Percentiles rank a stretch among this genome's conserved stretches.
These are phyloP conservation scores for Silene noctiflora DNA, from an alignment of 179 eudicot species.

Conservation along the genomic window DNA sequence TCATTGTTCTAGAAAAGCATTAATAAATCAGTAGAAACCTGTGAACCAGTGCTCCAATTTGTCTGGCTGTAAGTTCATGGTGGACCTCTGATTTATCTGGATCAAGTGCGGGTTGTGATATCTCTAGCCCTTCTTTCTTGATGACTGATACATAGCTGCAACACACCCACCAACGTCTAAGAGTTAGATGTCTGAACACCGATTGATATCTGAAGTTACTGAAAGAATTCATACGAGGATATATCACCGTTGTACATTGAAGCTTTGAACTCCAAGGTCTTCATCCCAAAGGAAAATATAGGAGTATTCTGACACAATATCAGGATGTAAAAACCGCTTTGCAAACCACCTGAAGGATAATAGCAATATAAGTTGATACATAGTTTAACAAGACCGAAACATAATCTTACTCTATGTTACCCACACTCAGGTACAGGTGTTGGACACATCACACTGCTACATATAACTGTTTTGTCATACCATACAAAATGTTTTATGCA, in stretches of 20 bases:
- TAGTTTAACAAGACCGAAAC: no score
- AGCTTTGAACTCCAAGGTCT: constrained; percentile 67
- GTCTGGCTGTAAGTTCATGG: constrained; percentile 57
- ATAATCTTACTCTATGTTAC: no score
- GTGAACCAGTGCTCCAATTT: constrained; percentile 43
- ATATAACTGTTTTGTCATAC: no score
- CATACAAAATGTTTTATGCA: no score
- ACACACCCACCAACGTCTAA: not conserved
- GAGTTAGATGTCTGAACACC: constrained; percentile 11
- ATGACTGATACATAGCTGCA: constrained; percentile 56
- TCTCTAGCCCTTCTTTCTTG: constrained; percentile 56
- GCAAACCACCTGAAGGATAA: constrained; percentile 68
- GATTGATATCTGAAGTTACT: not conserved
- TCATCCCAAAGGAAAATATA: constrained; percentile 83
- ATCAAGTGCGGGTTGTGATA: constrained; percentile 76
- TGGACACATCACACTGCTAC: no score
- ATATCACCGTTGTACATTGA: constrained; percentile 48
- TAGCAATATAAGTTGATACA: not conserved
- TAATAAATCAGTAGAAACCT: constrained; percentile 30
- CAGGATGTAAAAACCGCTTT: constrained; percentile 74
- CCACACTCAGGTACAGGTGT: no score
- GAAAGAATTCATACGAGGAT: not conserved
- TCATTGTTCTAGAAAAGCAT: no score
- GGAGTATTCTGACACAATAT: constrained; percentile 54
- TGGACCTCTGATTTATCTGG: constrained; percentile 56